phyloP scores from a whole-genome alignment of 1,284 basidiomycete species.

The Takashimella tepidaria region DNA sequence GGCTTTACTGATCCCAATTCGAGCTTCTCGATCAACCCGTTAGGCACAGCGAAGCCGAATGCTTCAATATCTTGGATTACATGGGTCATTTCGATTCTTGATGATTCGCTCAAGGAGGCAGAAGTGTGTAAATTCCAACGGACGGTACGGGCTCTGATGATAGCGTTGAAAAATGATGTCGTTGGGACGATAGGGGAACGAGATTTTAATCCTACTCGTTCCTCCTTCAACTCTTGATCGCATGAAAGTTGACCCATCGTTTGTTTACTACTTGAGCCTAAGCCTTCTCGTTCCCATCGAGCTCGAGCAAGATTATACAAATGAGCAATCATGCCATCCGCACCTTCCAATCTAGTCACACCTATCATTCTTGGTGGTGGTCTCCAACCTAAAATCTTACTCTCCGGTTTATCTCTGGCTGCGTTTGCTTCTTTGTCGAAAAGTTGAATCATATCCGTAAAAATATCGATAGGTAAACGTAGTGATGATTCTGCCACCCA shows the following conservation, averaged over 20 bases:
- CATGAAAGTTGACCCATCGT: no score
- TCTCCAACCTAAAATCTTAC: neutral
- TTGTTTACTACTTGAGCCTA: no score
- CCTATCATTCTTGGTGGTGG: neutral
- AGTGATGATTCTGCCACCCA: neutral
- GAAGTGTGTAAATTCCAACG: slow-evolving; percentile 3
- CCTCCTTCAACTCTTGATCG: no score
- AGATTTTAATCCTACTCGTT: no score
- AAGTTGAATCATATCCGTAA: slow-evolving; percentile 26
- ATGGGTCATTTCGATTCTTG: neutral
- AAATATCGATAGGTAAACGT: slow-evolving; percentile 22
- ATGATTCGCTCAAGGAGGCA: neutral
- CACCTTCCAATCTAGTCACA: neutral
- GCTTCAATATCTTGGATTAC: slow-evolving; percentile 7
- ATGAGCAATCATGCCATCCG: slow-evolving; percentile 1
- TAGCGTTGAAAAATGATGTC: slow-evolving; percentile 18
- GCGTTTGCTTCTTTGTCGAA: slow-evolving; percentile 19
- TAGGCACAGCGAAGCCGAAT: slow-evolving; percentile 4
- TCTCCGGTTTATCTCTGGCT: neutral
- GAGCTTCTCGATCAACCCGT: slow-evolving; percentile 9
- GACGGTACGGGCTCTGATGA: slow-evolving; percentile 10
- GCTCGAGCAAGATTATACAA: neutral
- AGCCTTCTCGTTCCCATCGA: neutral
- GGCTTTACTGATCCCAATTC: neutral
- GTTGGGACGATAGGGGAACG: slow-evolving; percentile 7